Evolutionary conservation across 208 protist genomes (phyloP).

Genomic region (Phytomonas serpens): DNA sequence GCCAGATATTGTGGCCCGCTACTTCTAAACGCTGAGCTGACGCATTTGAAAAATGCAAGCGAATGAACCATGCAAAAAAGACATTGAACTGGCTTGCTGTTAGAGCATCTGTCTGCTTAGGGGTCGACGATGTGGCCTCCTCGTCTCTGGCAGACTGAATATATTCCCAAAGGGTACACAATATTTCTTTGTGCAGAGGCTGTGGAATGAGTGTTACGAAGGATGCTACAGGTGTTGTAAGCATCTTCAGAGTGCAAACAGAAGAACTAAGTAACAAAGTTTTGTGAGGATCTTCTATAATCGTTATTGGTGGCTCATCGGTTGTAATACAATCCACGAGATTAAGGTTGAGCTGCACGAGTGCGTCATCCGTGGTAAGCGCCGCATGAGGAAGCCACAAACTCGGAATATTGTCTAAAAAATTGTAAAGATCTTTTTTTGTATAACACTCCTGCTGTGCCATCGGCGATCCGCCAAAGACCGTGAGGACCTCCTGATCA

Average conservation of each 20-base stretch:
- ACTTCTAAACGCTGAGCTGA: conserved; percentile 34
- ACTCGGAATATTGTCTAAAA: conserved; percentile 35
- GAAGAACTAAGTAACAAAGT: conserved; percentile 29
- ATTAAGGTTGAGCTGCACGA: conserved; percentile 28
- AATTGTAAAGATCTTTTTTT: conserved; percentile 25
- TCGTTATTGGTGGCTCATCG: conserved; percentile 50
- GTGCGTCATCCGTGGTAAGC: conserved; percentile 11
- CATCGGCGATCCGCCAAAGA: conserved; percentile 18
- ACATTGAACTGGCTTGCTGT: conserved; percentile 41
- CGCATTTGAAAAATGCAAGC: conserved; percentile 49
- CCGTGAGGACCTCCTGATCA: conserved; percentile 18
- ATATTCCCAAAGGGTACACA: conserved; percentile 35
- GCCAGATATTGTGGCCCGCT: conserved; percentile 45
- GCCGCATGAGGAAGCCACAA: conserved; percentile 39
- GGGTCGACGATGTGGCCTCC: conserved; percentile 11
- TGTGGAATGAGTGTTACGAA: conserved; percentile 29
- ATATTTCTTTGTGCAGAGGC: conserved; percentile 38
- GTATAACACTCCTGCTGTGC: conserved; percentile 20
- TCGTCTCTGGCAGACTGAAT: neutral
- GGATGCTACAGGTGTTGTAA: neutral
- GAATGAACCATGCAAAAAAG: conserved; percentile 74
- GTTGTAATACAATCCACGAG: conserved; percentile 61
- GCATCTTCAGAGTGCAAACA: neutral
- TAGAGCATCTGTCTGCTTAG: conserved; percentile 5
- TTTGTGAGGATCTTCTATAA: conserved; percentile 31